phyloP scores from a whole-genome alignment of 495 filamentous ascomycete genomes.

The Aspergillus hancockii region DNA sequence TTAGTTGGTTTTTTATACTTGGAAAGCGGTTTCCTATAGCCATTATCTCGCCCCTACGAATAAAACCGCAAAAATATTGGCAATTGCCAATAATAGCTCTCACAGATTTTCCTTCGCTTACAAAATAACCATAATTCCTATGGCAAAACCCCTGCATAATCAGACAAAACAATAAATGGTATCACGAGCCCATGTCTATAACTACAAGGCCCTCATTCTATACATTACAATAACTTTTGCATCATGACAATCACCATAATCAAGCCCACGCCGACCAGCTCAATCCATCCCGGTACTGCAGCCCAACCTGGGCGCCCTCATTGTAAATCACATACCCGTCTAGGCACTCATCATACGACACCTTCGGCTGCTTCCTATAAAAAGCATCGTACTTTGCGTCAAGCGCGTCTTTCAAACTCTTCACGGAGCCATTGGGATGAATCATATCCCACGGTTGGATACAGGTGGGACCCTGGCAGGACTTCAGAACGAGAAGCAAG shows the following conservation, averaged over 20 bases:
- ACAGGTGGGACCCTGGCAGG: conserved; percentile 59
- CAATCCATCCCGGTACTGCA: conserved; percentile 26
- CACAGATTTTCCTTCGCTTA: no score
- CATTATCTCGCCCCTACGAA: no score
- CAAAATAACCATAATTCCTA: no score
- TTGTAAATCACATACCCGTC: conserved; percentile 56
- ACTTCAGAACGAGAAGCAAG: conserved; percentile 64
- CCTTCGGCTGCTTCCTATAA: conserved; percentile 40
- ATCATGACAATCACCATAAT: neutral
- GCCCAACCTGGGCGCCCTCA: conserved; percentile 54
- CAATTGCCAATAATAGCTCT: no score
- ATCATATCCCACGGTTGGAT: conserved; percentile 59
- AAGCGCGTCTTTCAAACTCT: conserved; percentile 42
- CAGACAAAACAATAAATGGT: neutral
- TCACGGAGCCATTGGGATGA: conserved; percentile 50
- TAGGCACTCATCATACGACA: conserved; percentile 56
- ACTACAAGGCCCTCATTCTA: neutral
- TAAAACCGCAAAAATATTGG: no score
- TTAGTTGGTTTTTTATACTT: neutral
- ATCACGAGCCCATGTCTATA: neutral
- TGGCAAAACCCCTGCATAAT: no score
- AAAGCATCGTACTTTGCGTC: conserved; percentile 54
- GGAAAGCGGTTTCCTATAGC: neutral
- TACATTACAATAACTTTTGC: neutral
- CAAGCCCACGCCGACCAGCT: conserved; percentile 26